Percentiles rank a stretch among this genome's conserved stretches.
Evolutionary conservation across 352 stramenopile species (phyloP).

Genomic region (Phytophthora melonis): DNA sequence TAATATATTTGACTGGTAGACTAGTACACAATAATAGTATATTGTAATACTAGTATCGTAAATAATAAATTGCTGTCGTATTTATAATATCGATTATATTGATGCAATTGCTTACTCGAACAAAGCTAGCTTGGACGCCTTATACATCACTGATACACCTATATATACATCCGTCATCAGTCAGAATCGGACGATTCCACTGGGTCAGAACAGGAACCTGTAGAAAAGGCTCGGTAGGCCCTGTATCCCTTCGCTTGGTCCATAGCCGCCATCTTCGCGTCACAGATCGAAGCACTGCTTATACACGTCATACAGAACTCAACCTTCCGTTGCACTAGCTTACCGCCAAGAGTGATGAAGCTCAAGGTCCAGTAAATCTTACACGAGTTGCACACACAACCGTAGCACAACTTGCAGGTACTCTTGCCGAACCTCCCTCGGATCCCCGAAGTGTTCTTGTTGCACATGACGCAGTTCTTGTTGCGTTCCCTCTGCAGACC

Average conservation of each 20-base stretch:
- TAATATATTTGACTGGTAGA: too few relatives aligned
- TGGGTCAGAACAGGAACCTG: too few relatives aligned
- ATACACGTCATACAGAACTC: slow-evolving; percentile 44
- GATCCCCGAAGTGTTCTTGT: slow-evolving; percentile 8
- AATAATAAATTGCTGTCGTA: too few relatives aligned
- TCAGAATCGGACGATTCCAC: too few relatives aligned
- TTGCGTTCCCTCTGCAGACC: slow-evolving; percentile 11
- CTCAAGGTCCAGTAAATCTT: slow-evolving; percentile 31
- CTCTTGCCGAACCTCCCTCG: slow-evolving; percentile 26
- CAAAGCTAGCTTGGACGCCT: too few relatives aligned
- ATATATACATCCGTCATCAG: too few relatives aligned
- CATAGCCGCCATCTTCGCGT: slow-evolving; percentile 8
- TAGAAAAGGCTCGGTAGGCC: too few relatives aligned
- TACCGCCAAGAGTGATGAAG: slow-evolving; percentile 26
- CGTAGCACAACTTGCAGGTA: slow-evolving; percentile 30
- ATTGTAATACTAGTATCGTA: too few relatives aligned
- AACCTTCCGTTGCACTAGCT: slow-evolving; percentile 28
- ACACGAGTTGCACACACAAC: slow-evolving; percentile 26
- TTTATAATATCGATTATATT: too few relatives aligned
- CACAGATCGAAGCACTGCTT: slow-evolving; percentile 10
- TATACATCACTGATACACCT: too few relatives aligned
- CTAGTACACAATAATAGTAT: too few relatives aligned
- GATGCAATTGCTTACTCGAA: too few relatives aligned
- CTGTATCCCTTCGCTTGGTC: slow-evolving; percentile 13
- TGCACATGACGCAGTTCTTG: slow-evolving; percentile 19